Evolutionary conservation across 805 yeast species (phyloP), one percentile per base, ranked within the genome.

Genomic region (Candida maltosa): DNA sequence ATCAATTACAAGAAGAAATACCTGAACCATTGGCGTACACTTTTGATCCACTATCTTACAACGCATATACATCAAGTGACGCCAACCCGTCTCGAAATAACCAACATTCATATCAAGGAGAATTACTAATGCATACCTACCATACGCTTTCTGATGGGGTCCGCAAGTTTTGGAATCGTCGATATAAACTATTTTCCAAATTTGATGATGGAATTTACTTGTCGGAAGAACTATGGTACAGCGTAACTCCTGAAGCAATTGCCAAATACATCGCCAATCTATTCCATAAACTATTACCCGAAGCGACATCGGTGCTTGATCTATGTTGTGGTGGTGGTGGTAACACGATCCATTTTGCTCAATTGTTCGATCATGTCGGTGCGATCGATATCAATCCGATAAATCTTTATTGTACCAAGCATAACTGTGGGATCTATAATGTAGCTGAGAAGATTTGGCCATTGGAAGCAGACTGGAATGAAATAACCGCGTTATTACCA

Each of bases 261-360:
- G 93, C 96, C 1, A 58, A 62, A 5, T 78, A 76, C 46, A 57
- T 73, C 0, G 83, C 88, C 0, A 66, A 70, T 35, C 70, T 76
- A 38, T 57, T 80, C 12, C 56, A 62, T 33, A 68, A 72, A 11
- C 69, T 80, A 38, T 52, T 76, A 16, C 86, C 80, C 0, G 50
- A 69, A 0, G 70, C 76, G 2, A 44, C 43, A 4, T 65, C 60
- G 3, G 59, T 80, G 0, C 53, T 83, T 10, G 96, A 87, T 49
- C 70, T 84, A 2, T 85, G 86, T 47, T 80, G 91, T 44, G 96
- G 96, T 0, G 95, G 88, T 1, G 96, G 95, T 1, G 95, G 95
- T 0, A 87, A 87, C 50, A 63, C 84, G 1, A 82, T 86, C 16
- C 95, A 86, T 46, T 75, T 88, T 54, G 85, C 89, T 31, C 49